phyloP scores from a whole-genome alignment of 75 land plant genomes.

The Picea glauca region DNA sequence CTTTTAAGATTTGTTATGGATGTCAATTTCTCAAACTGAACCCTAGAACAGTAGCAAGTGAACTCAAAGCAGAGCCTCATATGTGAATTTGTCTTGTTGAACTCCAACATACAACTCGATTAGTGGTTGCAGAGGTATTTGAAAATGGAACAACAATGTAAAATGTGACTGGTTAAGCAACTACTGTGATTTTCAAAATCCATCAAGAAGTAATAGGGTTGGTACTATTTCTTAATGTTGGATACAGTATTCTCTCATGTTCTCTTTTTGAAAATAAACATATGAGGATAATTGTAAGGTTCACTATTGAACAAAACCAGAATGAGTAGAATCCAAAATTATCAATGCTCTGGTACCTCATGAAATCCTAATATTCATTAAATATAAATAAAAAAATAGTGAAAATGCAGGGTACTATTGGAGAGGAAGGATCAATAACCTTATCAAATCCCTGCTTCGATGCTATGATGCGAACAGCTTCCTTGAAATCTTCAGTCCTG shows the following conservation, averaged over 20 bases:
- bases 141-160: no score
- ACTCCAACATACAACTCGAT: neutral
- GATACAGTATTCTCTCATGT: neutral
- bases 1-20: no score
- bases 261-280: neutral
- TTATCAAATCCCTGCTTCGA: conserved; percentile 47
- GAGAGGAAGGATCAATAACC: conserved; percentile 32
- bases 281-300: neutral
- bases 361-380: no score
- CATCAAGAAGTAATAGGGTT: neutral
- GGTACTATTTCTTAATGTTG: neutral
- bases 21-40: no score
- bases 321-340: neutral
- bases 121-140: neutral
- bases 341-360: neutral
- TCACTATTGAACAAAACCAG: neutral
- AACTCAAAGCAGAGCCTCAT: no score
- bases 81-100: neutral
- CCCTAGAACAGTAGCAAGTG: no score
- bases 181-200: neutral
- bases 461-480: conserved; percentile 59
- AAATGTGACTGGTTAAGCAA: neutral
- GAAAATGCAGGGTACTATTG: neutral
- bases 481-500: conserved; percentile 67
- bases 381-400: neutral